Evolutionary conservation across 129 eudicot genomes (phyloP).

Genomic region (Flaveria sonorensis): DNA sequence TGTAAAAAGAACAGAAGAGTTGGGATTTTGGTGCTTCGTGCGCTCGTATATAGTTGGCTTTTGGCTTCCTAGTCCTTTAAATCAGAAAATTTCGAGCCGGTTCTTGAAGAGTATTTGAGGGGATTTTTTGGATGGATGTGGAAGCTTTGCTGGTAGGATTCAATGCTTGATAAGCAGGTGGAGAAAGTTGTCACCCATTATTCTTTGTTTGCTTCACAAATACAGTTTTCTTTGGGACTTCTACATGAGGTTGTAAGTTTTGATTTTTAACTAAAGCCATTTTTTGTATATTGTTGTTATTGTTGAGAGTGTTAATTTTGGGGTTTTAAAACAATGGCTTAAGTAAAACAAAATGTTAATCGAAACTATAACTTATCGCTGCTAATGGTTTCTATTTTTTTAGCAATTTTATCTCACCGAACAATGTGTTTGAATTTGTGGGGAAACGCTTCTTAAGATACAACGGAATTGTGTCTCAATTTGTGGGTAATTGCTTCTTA

Average conservation of each 20-base stretch:
- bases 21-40: slow-evolving; percentile 13
- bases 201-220: neutral
- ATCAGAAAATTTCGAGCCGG: slow-evolving; percentile 7
- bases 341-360: neutral
- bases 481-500: too few species aligned
- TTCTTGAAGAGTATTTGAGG: neutral
- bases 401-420: neutral
- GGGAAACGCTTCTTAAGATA: neutral
- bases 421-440: neutral
- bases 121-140: slow-evolving; percentile 8
- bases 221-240: neutral
- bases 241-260: slow-evolving; percentile 15
- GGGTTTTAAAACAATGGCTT: neutral
- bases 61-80: neutral
- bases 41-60: neutral
- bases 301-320: neutral
- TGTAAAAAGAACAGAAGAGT: slow-evolving; percentile 2
- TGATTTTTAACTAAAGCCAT: slow-evolving; percentile 12
- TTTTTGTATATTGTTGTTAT: neutral
- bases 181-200: neutral
- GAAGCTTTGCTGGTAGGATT: slow-evolving; percentile 20
- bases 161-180: slow-evolving; percentile 12
- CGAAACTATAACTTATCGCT: neutral
- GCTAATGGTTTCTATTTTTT: too few species aligned
- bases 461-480: too few species aligned